These are phyloP conservation scores for Cyclotella distinguenda DNA, from an alignment of 108 stramenopile genomes.

Conservation along the genomic window DNA sequence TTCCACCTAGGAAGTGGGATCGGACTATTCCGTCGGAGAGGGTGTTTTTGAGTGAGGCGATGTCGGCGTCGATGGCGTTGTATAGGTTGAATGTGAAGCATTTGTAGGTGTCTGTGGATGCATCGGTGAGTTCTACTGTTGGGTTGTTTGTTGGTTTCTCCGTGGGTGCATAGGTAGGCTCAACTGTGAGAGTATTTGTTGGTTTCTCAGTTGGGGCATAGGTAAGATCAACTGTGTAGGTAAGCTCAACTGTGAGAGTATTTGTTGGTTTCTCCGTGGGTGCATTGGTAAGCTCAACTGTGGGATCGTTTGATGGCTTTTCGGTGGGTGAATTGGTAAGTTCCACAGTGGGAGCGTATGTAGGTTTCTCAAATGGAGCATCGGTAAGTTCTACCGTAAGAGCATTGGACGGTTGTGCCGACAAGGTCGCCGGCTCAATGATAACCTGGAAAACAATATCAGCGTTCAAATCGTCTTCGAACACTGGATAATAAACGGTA, in stretches of 20 bases:
- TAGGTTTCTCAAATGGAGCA: no score
- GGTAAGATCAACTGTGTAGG: background rate
- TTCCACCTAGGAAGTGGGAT: slow-evolving; percentile 46
- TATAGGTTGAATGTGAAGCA: slow-evolving; percentile 12
- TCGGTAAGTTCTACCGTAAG: no score
- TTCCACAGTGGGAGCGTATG: no score
- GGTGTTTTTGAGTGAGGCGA: slow-evolving; percentile 16
- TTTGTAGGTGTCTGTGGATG: background rate
- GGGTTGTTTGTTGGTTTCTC: background rate
- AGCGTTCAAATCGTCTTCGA: no score
- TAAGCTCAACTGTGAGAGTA: background rate
- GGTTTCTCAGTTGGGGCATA: background rate
- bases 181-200: background rate
- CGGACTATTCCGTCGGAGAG: slow-evolving; percentile 21
- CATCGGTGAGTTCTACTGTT: no score
- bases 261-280: background rate
- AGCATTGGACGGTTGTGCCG: no score
- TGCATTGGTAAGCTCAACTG: background rate
- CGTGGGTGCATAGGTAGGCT: background rate
- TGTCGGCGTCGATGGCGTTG: slow-evolving; percentile 32
- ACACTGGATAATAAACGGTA: no score
- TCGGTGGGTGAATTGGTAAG: no score
- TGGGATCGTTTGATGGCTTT: no score
- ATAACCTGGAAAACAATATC: no score
- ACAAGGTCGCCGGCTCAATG: no score